Evolutionary conservation across 495 filamentous ascomycete genomes (phyloP).

Genomic region (Xylaria castorea): DNA sequence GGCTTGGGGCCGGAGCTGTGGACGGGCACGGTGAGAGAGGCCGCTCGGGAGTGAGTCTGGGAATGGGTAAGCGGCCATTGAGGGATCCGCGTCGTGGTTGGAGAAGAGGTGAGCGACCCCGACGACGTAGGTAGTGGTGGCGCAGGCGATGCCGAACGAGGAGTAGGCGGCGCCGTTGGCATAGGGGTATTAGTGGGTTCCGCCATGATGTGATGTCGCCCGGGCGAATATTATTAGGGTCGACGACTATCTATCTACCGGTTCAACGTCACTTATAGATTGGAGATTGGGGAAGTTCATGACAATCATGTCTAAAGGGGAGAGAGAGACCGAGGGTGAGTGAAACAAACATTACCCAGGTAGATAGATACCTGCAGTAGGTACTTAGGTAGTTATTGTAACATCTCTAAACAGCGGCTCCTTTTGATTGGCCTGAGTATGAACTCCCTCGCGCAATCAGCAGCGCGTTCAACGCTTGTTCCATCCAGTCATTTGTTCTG

Average conservation of each 20-base stretch:
- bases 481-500: conserved; percentile 5
- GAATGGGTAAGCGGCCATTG: conserved; percentile 12
- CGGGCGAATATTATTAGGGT: neutral
- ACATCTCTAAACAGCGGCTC: neutral
- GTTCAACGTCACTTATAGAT: conserved; percentile 5
- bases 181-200: conserved; percentile 58
- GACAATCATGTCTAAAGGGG: neutral
- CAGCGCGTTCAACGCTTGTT: conserved; percentile 7
- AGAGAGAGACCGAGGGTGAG: neutral
- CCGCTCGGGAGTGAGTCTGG: conserved; percentile 13
- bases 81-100: conserved; percentile 30
- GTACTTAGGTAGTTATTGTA: conserved; percentile 3
- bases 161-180: conserved; percentile 56
- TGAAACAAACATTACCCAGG: neutral
- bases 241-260: conserved; percentile 7
- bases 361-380: neutral
- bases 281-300: neutral
- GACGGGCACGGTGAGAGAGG: conserved; percentile 32
- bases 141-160: conserved; percentile 51
- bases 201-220: conserved; percentile 46
- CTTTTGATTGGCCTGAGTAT: conserved; percentile 7
- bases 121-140: conserved; percentile 35
- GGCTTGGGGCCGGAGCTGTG: conserved; percentile 35
- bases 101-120: conserved; percentile 30
- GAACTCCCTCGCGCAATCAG: conserved; percentile 10